Evolutionary conservation across 306 rosid genomes (phyloP), one percentile per base, ranked within the genome.

Genomic region (Senna tora): DNA sequence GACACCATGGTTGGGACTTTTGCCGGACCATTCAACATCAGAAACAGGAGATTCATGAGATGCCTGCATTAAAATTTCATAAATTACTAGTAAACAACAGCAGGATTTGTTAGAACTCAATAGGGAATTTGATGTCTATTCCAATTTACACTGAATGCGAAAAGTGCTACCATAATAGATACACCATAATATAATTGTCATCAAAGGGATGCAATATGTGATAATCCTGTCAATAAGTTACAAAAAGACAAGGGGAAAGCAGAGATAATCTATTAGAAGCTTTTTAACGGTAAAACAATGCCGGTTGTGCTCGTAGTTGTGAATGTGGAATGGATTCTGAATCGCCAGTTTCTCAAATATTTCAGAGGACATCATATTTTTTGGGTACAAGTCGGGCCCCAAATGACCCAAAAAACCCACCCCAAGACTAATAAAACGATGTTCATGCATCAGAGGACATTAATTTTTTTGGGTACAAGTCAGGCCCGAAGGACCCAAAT

Each of bases 21-120:
- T 19, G 49, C 62, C 69, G 30, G 41, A 66, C 86, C 80, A 82
- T 69, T 45, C 65, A 50, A 17, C 67, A 64, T 13, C 71, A 41
- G 67, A 56, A 49, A 64, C 80, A 62, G 41, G 21, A 73, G 83
- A 74, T 42, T 77, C 66, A 39, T 3, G 16, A 46, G 75, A 57
- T 20, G 9, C 75, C 86, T 82, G 65, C 58, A 65, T 55, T 64
- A 8, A 57, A 25, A 38, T 67, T 47, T 47, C 73, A 49, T 62
- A 10, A 60, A 16, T n/a, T 34, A 60, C 10, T 20, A 32, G 28
- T 45, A 72, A 67, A 54, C 51, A 22, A 34, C 3, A 4, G 13
- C 9, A 9, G 53, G 75, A 58, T 50, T 34, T 42, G 78, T 62
- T 45, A 58, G 14, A 38, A 52, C 32, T 38, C 34, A 28, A 39